These are phyloP conservation scores for Saccharomycopsis oosterbeekiorum DNA, from an alignment of 805 yeast genomes.

Conservation along the genomic window DNA sequence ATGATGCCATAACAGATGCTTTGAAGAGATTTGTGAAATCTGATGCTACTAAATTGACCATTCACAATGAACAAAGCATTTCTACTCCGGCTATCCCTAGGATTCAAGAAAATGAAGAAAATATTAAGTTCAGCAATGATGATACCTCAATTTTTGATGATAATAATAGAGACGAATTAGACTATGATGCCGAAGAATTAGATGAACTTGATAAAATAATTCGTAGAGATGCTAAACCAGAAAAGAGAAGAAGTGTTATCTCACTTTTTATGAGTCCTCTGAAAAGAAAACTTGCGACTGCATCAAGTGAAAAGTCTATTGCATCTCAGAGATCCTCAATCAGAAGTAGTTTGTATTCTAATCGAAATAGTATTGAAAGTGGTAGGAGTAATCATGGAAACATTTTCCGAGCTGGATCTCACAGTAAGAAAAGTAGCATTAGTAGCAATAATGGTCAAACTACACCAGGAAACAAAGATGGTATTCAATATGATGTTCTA, in stretches of 20 bases:
- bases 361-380: background rate
- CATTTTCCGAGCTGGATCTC: background rate
- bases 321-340: background rate
- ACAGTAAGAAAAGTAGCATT: background rate
- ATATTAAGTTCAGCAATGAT: background rate
- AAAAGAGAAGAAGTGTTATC: constrained; percentile 8
- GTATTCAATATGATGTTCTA: background rate
- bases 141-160: background rate
- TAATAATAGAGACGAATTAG: constrained; percentile 11
- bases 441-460: background rate
- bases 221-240: constrained; percentile 21
- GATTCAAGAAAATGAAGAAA: constrained; percentile 11
- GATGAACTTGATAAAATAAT: constrained; percentile 26
- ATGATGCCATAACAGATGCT: constrained; percentile 21
- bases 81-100: background rate
- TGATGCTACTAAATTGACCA: background rate
- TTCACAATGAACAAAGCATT: background rate
- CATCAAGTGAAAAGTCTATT: background rate
- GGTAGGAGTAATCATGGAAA: background rate
- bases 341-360: background rate
- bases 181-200: constrained; percentile 25
- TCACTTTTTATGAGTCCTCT: constrained; percentile 16
- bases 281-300: constrained; percentile 8
- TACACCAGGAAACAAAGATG: background rate
- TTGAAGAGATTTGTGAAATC: constrained; percentile 16